Evolutionary conservation across 2,329 filamentous ascomycete species (phyloP).

Genomic region (Parascedosporium putredinis): DNA sequence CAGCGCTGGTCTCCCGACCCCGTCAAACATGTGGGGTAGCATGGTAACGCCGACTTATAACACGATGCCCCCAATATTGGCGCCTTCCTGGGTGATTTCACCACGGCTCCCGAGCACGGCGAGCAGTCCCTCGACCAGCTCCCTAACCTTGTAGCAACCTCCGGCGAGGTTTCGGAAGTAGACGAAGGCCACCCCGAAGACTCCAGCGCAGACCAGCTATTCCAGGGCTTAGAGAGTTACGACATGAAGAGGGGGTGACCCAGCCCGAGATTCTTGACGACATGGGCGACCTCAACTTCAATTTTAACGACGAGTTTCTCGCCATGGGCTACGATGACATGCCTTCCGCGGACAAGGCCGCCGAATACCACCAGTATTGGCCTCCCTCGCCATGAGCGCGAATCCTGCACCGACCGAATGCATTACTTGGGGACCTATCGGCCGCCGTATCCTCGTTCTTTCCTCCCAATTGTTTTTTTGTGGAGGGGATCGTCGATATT

Average conservation of each 20-base stretch:
- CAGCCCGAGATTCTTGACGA: constrained; percentile 33
- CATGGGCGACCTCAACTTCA: constrained; percentile 8
- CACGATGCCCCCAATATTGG: background rate
- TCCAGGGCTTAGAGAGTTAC: background rate
- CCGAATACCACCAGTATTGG: constrained; percentile 3
- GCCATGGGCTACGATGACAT: constrained; percentile 2
- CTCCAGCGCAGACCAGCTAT: background rate
- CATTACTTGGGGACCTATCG: too few relatives aligned
- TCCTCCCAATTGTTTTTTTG: too few relatives aligned
- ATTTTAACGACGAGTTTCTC: constrained; percentile 6
- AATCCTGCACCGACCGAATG: too few relatives aligned
- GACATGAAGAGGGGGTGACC: background rate
- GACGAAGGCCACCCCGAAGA: constrained; percentile 34
- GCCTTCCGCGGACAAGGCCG: background rate
- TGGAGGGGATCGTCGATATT: too few relatives aligned
- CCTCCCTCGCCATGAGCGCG: background rate
- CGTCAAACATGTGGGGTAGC: constrained; percentile 26
- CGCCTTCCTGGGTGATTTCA: constrained; percentile 3
- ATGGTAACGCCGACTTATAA: constrained; percentile 14
- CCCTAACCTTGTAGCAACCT: constrained; percentile 28
- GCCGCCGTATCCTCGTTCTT: background rate
- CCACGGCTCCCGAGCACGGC: constrained; percentile 16
- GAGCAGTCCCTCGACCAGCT: constrained; percentile 34
- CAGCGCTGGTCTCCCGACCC: constrained; percentile 50
- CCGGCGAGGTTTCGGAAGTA: constrained; percentile 57